Conservation (phyloP, 352 stramenopile genomes). For the Peronospora belbahrii region DNA sequence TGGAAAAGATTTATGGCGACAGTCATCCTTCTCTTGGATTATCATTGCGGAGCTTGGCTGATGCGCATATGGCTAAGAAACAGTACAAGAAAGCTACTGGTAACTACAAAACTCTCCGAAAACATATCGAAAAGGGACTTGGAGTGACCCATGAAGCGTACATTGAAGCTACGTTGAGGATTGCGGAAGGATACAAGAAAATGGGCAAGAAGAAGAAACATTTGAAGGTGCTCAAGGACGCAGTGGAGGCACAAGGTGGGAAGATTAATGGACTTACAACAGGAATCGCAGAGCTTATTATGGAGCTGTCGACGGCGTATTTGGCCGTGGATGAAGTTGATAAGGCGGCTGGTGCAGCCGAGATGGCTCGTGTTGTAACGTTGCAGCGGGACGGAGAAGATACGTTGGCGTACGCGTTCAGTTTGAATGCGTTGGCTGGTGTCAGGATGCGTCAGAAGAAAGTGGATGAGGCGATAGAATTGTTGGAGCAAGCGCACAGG, state of each 20-base stretch:
- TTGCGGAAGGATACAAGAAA: slow-evolving; percentile 67
- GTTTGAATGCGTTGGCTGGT: slow-evolving; percentile 69
- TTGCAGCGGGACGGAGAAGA: slow-evolving; percentile 54
- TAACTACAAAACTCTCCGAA: slow-evolving; percentile 65
- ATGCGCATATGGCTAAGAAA: slow-evolving; percentile 75
- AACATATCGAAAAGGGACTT: slow-evolving; percentile 58
- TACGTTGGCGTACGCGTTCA: slow-evolving; percentile 68
- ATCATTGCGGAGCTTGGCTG: slow-evolving; percentile 62
- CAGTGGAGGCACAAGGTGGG: slow-evolving; percentile 43
- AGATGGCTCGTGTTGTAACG: slow-evolving; percentile 49
- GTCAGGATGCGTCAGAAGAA: slow-evolving; percentile 65
- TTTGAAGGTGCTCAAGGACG: slow-evolving; percentile 46
- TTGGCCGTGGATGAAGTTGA: slow-evolving; percentile 37
- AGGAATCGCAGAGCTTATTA: slow-evolving; percentile 70
- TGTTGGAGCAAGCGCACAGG: slow-evolving; percentile 55
- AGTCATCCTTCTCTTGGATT: slow-evolving; percentile 76
- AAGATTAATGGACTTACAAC: slow-evolving; percentile 57
- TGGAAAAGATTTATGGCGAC: slow-evolving; percentile 66
- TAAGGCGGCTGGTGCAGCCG: slow-evolving; percentile 28
- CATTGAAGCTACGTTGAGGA: slow-evolving; percentile 59
- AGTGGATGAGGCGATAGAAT: slow-evolving; percentile 42
- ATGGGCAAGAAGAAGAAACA: slow-evolving; percentile 45
- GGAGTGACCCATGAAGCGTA: slow-evolving; percentile 65
- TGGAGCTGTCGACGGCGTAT: slow-evolving; percentile 56
- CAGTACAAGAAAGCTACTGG: slow-evolving; percentile 56